phyloP scores from a whole-genome alignment of 345 rosid genomes.

The Anacardium occidentale region DNA sequence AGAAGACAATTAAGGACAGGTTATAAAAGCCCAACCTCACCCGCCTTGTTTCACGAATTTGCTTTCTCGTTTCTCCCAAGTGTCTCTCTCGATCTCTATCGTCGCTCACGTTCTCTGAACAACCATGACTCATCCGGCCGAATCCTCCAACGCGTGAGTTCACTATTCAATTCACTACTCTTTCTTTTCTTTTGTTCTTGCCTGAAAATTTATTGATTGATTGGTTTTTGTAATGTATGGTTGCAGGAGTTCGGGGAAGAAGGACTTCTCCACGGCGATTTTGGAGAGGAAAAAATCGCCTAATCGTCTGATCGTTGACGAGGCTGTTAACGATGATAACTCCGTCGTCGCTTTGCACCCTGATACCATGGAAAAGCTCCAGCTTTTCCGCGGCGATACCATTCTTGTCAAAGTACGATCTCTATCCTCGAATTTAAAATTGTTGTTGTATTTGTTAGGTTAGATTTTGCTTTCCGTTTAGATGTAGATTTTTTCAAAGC shows the following conservation, averaged over 20 bases:
- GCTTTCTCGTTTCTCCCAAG: background rate
- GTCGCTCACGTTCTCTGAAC: background rate
- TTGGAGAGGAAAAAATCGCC: constrained; percentile 68
- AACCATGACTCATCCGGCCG: constrained; percentile 41
- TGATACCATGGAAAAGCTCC: constrained; percentile 75
- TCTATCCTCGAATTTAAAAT: background rate
- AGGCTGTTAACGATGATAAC: constrained; percentile 71
- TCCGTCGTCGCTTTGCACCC: constrained; percentile 65
- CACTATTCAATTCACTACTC: background rate
- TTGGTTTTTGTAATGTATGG: background rate
- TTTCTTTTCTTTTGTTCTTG: background rate
- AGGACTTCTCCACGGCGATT: constrained; percentile 69
- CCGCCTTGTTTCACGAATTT: no score
- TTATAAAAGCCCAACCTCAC: background rate
- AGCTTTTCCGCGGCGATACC: constrained; percentile 74
- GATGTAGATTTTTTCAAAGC: background rate
- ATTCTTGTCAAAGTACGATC: constrained; percentile 57
- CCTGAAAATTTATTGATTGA: background rate
- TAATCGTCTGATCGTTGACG: constrained; percentile 67
- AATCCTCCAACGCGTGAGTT: constrained; percentile 62
- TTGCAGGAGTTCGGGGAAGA: constrained; percentile 54
- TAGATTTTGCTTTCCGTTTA: background rate
- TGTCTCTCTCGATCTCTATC: background rate
- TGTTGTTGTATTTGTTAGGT: no score
- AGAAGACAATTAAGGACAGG: no score